A percentile compares a stretch with the other conserved stretches of the same genome.
Evolutionary conservation across 805 yeast genomes (phyloP).

Genomic region (Kuraishia borneana): DNA sequence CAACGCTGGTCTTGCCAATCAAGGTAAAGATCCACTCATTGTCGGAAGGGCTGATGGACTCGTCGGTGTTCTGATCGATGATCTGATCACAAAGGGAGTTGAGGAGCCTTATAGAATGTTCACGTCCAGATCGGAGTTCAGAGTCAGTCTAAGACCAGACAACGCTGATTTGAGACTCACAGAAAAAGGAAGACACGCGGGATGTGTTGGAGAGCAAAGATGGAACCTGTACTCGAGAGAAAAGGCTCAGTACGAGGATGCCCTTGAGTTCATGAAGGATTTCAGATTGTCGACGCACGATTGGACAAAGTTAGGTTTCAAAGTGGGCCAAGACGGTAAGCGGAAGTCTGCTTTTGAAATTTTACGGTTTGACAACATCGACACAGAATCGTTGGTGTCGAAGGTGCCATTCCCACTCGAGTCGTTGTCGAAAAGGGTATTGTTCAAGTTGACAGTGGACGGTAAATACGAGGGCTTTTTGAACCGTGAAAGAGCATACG

Average conservation of each 20-base stretch:
- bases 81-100: constrained; percentile 88
- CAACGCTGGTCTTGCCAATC: constrained; percentile 67
- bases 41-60: constrained; percentile 77
- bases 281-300: constrained; percentile 38
- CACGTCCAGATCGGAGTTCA: constrained; percentile 89
- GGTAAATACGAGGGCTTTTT: constrained; percentile 78
- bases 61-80: constrained; percentile 88
- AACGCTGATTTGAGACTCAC: constrained; percentile 89
- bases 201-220: constrained; percentile 55
- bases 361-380: constrained; percentile 39
- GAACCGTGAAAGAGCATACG: constrained; percentile 56
- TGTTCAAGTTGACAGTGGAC: constrained; percentile 59
- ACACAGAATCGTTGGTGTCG: constrained; percentile 22
- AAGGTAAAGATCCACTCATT: constrained; percentile 30
- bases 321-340: constrained; percentile 42
- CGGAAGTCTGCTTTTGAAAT: constrained; percentile 62
- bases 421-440: constrained; percentile 30
- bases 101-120: constrained; percentile 98
- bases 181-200: constrained; percentile 47
- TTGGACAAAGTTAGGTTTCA: constrained; percentile 47
- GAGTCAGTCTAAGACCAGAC: constrained; percentile 84
- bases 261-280: constrained; percentile 32
- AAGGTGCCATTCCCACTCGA: constrained; percentile 17
- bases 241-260: constrained; percentile 26
- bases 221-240: constrained; percentile 38